Percentiles rank a stretch among this genome's conserved stretches.
phyloP scores from a whole-genome alignment of 768 basidiomycete species.

The Pleurotus djamor region DNA sequence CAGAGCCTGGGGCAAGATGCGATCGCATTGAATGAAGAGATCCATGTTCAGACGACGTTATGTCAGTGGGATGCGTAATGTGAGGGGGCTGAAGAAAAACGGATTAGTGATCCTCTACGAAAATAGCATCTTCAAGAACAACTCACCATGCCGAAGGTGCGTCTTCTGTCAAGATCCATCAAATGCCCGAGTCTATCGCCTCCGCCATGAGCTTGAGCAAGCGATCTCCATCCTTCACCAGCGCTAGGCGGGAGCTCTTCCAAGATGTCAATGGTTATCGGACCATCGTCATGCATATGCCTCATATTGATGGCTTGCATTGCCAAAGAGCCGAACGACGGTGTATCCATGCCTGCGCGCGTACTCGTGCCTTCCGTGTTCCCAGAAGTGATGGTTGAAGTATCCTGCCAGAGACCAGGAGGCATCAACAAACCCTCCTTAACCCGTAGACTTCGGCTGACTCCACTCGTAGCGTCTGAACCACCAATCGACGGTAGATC shows the following conservation, averaged over 20 bases:
- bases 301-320: neutral
- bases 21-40: constrained; percentile 67
- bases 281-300: constrained; percentile 17
- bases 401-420: constrained; percentile 3
- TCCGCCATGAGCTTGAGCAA: constrained; percentile 34
- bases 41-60: constrained; percentile 54
- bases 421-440: constrained; percentile 1
- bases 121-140: constrained; percentile 7
- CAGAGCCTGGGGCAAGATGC: constrained; percentile 44
- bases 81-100: constrained; percentile 30
- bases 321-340: constrained; percentile 6
- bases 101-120: neutral
- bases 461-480: neutral
- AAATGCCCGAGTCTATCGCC: constrained; percentile 13
- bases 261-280: constrained; percentile 53
- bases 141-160: constrained; percentile 67
- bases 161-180: constrained; percentile 34
- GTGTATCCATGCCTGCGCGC: constrained; percentile 22
- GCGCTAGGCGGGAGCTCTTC: constrained; percentile 71
- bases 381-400: neutral
- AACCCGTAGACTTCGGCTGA: neutral
- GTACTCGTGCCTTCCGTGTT: constrained; percentile 9
- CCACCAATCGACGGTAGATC: neutral
- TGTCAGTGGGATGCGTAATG: constrained; percentile 36
- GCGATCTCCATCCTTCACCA: constrained; percentile 56